Evolutionary conservation across 495 filamentous ascomycete species (phyloP), one percentile per base, ranked within the genome.

Genomic region (Xanthoparmelia taractica): DNA sequence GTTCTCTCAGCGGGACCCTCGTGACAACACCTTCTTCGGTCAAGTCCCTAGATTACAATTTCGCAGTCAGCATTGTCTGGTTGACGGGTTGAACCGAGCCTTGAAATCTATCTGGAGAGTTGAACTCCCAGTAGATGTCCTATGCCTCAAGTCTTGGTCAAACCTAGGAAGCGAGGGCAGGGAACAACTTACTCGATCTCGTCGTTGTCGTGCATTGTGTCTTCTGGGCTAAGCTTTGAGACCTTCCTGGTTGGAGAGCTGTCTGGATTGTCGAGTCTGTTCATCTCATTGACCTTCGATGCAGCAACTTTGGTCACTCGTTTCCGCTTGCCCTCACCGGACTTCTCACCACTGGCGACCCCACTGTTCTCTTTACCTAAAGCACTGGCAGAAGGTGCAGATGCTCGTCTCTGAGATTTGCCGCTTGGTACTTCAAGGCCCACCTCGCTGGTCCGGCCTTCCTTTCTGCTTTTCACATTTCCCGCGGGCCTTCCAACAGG

Each of bases 391-490:
- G 57, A 61, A 20, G 34, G 40, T 41, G 65, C 59, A 36, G 58
- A 54, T 48, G 47, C 31, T 60, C 45, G 66, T 64, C 58, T 67
- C 64, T 40, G 59, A 31, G 11, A 55, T 50, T 57, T 63, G 66
- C 38, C 70, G 10, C 36, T 27, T 20, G 31, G 20, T 27, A 45
- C 36, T 36, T 52, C 54, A 13, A 45, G 45, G 58, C 54, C 63
- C 36, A 41, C 31, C 18, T 65, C 65, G 50, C 52, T 61, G 29
- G 33, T 68, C 55, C 66, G 38, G 8, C 67, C 63, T 63, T 79
- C 79, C 62, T 80, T 80, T 55, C 73, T 76, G 60, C 77, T 67
- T 64, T 76, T 79, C 29, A 54, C 50, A 29, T 33, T 54, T 4
- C 29, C 50, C 6, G 50, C 29, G 56, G 79, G 63, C 38, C 73